phyloP scores from a whole-genome alignment of 2,329 filamentous ascomycete species.

The Pezicula radicicola region DNA sequence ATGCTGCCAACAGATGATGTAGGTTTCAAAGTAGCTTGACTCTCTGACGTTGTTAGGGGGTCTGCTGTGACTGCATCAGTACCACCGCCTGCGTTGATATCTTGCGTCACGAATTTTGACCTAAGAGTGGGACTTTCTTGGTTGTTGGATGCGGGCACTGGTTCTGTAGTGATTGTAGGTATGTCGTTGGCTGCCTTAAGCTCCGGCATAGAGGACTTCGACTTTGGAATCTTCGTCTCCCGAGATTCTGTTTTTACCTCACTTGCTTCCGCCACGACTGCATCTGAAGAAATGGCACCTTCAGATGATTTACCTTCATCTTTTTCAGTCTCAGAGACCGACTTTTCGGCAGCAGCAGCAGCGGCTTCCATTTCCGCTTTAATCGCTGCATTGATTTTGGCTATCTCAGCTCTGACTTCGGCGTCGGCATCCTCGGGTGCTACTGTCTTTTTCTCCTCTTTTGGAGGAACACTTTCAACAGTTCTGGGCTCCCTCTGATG shows the following conservation, averaged over 20 bases:
- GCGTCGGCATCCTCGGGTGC: background rate
- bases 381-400: no score
- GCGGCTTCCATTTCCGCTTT: no score
- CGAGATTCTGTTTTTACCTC: conserved; percentile 6
- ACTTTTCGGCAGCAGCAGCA: no score
- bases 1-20: conserved; percentile 26
- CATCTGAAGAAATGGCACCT: no score
- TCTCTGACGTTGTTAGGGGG: no score
- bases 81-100: background rate
- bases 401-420: no score
- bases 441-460: background rate
- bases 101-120: conserved; percentile 3
- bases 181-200: conserved; percentile 8
- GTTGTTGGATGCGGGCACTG: background rate
- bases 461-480: background rate
- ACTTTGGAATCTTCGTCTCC: conserved; percentile 20
- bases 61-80: background rate
- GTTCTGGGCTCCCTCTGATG: background rate
- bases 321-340: no score
- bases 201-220: conserved; percentile 24
- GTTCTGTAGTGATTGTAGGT: background rate
- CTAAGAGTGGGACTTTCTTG: conserved; percentile 6
- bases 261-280: no score
- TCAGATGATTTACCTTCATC: no score
- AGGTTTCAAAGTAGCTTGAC: conserved; percentile 17